A percentile compares a stretch with the other conserved stretches of the same genome.
phyloP scores from a whole-genome alignment of 2,329 filamentous ascomycete species.

The Aspergillus spinulosporus region DNA sequence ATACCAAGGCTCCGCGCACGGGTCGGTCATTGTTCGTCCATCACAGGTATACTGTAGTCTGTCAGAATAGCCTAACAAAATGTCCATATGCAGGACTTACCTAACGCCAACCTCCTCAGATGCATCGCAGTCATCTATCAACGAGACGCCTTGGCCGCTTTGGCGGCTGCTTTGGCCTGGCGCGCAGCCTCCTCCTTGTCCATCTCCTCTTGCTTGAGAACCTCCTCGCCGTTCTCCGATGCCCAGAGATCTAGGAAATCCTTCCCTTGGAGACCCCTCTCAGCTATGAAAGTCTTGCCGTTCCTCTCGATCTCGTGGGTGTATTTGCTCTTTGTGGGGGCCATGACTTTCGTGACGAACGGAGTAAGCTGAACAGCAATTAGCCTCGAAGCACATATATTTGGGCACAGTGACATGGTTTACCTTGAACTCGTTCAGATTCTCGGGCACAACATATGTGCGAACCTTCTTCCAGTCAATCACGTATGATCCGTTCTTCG shows the following conservation, averaged over 20 bases:
- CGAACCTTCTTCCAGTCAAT: constrained; percentile 87
- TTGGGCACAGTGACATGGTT: background rate
- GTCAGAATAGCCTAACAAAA: background rate
- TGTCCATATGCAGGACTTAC: no score
- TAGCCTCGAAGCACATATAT: background rate
- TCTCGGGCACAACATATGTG: constrained; percentile 78
- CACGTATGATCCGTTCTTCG: constrained; percentile 59
- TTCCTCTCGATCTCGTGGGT: constrained; percentile 34
- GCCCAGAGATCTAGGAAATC: constrained; percentile 44
- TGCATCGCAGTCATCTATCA: constrained; percentile 1
- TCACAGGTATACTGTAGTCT: background rate
- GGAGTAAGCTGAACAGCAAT: constrained; percentile 50
- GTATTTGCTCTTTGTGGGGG: constrained; percentile 37
- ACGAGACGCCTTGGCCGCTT: constrained; percentile 12
- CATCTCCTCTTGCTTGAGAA: constrained; percentile 28
- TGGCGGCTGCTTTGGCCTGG: background rate
- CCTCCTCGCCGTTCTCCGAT: constrained; percentile 38
- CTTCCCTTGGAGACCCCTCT: constrained; percentile 36
- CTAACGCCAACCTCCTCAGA: background rate
- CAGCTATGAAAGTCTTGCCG: constrained; percentile 26
- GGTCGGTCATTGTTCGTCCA: background rate
- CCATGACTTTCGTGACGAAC: constrained; percentile 48
- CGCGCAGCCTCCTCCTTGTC: constrained; percentile 14
- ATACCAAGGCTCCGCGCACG: background rate
- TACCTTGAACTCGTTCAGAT: constrained; percentile 71